A percentile compares a stretch with the other conserved stretches of the same genome.
Evolutionary conservation across 345 rosid genomes (phyloP).

Genomic region (Arabis alpina): DNA sequence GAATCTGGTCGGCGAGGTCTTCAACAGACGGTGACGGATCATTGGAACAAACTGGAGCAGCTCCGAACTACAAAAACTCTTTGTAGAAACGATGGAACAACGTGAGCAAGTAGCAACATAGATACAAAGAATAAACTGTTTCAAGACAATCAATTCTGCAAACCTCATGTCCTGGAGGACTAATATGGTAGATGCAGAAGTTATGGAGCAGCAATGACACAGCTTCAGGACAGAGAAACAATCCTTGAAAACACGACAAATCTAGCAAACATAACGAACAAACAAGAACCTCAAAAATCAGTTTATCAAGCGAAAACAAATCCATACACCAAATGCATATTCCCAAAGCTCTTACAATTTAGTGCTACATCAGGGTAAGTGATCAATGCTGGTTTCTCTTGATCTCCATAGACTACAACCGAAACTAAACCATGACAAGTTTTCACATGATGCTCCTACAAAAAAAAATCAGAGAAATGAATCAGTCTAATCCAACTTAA

Average conservation of each 20-base stretch:
- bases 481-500: neutral
- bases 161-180: conserved; percentile 99
- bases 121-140: neutral
- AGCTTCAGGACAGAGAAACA: conserved; percentile 92
- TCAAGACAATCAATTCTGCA: conserved; percentile 47
- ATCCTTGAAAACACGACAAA: conserved; percentile 91
- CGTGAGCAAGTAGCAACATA: conserved; percentile 44
- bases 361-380: conserved; percentile 92
- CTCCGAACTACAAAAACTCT: conserved; percentile 97
- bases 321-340: neutral
- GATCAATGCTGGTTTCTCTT: conserved; percentile 80
- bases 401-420: conserved; percentile 78
- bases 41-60: conserved; percentile 65
- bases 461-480: conserved; percentile 23
- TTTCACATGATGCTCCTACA: conserved; percentile 76
- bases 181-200: conserved; percentile 93
- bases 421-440: conserved; percentile 73
- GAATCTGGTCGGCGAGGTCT: conserved; percentile 88
- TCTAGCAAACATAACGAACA: conserved; percentile 50
- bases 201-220: conserved; percentile 87
- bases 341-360: conserved; percentile 58
- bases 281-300: conserved; percentile 15
- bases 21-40: conserved; percentile 65
- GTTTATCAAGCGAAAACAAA: conserved; percentile 21
- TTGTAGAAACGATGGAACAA: conserved; percentile 53